Evolutionary conservation across 371 early-diverging fungal genomes (phyloP).

Genomic region (Saksenaea vasiformis): DNA sequence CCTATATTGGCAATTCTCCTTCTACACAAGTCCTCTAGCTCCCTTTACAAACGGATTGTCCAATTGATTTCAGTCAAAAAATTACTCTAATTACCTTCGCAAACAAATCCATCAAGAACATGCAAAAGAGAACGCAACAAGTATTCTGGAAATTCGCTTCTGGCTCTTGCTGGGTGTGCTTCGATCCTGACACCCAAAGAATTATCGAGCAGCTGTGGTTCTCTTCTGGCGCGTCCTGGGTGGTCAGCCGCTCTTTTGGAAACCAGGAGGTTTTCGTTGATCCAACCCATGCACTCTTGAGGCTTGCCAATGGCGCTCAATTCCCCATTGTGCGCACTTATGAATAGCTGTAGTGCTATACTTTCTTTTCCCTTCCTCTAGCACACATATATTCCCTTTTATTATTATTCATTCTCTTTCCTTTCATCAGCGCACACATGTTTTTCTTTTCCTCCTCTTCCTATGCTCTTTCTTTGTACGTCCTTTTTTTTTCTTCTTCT

Average conservation of each 20-base stretch:
- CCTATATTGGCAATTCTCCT: no score
- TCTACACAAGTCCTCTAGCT: no score
- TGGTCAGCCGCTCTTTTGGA: neutral
- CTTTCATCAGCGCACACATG: neutral
- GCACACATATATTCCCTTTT: neutral
- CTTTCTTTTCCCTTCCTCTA: neutral
- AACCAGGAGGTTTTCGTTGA: neutral
- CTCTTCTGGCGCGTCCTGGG: neutral
- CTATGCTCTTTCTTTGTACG: neutral
- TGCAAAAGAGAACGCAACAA: no score
- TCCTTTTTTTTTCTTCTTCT: no score
- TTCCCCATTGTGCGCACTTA: neutral
- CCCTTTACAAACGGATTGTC: no score
- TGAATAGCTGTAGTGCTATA: neutral
- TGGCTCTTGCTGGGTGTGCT: neutral
- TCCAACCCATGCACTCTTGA: neutral
- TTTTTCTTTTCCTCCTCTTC: neutral
- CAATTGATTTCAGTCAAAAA: no score
- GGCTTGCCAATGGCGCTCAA: neutral
- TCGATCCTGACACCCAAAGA: neutral
- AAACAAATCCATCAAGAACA: no score
- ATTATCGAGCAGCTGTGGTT: neutral
- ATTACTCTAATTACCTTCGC: no score
- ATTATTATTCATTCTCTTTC: neutral
- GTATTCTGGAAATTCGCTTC: neutral